These are phyloP conservation scores for Ustilago sp. DNA, from an alignment of 1,284 basidiomycete genomes.

Conservation along the genomic window DNA sequence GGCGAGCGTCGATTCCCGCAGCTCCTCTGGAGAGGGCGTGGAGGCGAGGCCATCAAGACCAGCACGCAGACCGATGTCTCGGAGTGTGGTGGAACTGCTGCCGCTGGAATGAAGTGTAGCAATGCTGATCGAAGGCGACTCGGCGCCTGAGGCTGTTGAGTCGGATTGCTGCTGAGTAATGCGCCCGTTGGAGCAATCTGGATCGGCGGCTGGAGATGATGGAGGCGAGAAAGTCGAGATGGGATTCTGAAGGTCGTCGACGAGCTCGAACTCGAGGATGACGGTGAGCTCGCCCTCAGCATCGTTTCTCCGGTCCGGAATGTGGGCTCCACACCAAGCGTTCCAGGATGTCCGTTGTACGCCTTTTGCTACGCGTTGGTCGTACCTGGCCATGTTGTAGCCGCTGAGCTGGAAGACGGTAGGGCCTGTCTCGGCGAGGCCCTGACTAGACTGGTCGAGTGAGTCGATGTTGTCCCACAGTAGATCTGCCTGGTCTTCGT, in stretches of 20 bases:
- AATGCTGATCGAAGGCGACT: conserved; percentile 42
- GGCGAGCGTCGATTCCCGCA: conserved; percentile 81
- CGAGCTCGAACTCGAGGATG: conserved; percentile 83
- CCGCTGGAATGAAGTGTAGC: conserved; percentile 46
- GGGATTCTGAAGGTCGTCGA: conserved; percentile 80
- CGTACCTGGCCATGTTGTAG: conserved; percentile 71
- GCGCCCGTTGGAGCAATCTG: conserved; percentile 55
- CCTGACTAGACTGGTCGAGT: conserved; percentile 74
- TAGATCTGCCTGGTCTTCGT: conserved; percentile 78
- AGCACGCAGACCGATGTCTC: conserved; percentile 11
- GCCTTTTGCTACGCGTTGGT: conserved; percentile 70
- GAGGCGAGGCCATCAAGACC: conserved; percentile 56
- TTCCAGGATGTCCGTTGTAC: conserved; percentile 76
- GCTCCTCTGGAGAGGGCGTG: conserved; percentile 71
- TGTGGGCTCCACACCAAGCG: conserved; percentile 85
- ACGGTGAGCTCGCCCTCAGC: conserved; percentile 46
- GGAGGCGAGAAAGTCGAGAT: conserved; percentile 69
- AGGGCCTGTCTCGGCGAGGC: conserved; percentile 65
- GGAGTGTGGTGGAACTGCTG: conserved; percentile 28
- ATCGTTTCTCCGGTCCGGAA: conserved; percentile 39
- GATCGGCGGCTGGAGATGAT: conserved; percentile 30
- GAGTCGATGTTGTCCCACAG: conserved; percentile 84
- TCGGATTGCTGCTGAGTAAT: background rate
- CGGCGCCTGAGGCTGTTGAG: conserved; percentile 8
- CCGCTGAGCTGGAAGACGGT: conserved; percentile 79